Conservation (phyloP, 805 yeast genomes). For the Starmerella cellae region DNA sequence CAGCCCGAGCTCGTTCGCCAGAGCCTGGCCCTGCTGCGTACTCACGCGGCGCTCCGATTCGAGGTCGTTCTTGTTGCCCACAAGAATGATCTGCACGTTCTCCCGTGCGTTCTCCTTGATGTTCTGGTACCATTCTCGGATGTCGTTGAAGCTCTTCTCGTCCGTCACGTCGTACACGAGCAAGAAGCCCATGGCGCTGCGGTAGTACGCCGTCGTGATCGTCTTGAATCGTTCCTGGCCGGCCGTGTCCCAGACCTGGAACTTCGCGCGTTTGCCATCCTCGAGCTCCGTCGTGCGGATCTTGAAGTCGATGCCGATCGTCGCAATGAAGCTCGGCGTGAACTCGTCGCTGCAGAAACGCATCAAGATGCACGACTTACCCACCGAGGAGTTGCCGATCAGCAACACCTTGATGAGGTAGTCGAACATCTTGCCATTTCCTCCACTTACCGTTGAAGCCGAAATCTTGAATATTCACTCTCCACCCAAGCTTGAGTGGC, state of each 20-base stretch:
- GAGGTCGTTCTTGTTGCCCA: constrained; percentile 93
- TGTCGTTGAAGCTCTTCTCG: constrained; percentile 85
- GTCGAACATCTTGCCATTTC: constrained; percentile 16
- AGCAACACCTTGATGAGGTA: constrained; percentile 72
- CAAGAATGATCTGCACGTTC: constrained; percentile 84
- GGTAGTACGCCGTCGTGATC: constrained; percentile 92
- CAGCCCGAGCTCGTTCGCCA: constrained; percentile 74
- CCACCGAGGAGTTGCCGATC: constrained; percentile 74
- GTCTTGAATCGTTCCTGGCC: constrained; percentile 98
- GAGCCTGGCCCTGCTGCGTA: constrained; percentile 76
- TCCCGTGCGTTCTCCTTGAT: constrained; percentile 95
- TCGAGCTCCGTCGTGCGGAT: constrained; percentile 80
- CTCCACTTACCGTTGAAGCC: constrained; percentile 6
- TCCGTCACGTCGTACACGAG: constrained; percentile 96
- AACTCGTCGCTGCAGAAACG: constrained; percentile 94
- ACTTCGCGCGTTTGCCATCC: constrained; percentile 81
- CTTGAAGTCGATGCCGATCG: constrained; percentile 96
- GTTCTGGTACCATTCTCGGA: constrained; percentile 89
- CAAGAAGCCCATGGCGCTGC: constrained; percentile 97
- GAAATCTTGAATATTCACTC: constrained; percentile 7
- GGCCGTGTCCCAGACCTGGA: constrained; percentile 98
- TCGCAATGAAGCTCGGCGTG: constrained; percentile 91
- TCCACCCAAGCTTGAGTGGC: not conserved
- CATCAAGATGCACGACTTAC: constrained; percentile 62
- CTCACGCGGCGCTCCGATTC: constrained; percentile 74